Percentiles rank a stretch among this genome's conserved stretches.
Evolutionary conservation across 805 yeast genomes (phyloP).

Genomic region (Candida incommunis): DNA sequence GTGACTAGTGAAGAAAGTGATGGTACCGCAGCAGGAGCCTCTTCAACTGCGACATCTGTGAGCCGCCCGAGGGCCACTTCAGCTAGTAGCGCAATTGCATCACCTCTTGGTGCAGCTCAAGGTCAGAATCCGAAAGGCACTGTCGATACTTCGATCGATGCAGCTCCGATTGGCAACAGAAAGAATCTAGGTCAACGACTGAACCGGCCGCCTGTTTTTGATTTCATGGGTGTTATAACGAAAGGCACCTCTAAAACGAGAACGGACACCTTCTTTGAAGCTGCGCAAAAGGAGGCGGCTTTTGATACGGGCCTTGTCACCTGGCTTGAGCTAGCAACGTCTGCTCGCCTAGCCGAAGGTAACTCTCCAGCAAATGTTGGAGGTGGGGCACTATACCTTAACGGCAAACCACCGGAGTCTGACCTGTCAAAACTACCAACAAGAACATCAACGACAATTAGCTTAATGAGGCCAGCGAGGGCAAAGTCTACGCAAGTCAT

Average conservation of each 20-base stretch:
- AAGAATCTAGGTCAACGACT: too few relatives aligned
- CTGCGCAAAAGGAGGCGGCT: conserved; percentile 6
- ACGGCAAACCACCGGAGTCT: conserved; percentile 10
- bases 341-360: too few relatives aligned
- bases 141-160: too few relatives aligned
- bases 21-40: too few relatives aligned
- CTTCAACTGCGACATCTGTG: too few relatives aligned
- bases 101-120: too few relatives aligned
- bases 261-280: conserved; percentile 7
- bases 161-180: too few relatives aligned
- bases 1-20: too few relatives aligned
- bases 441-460: neutral
- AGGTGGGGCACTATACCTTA: conserved; percentile 5
- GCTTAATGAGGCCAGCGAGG: neutral
- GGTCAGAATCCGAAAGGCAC: too few relatives aligned
- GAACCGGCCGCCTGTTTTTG: conserved; percentile 13
- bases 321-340: neutral
- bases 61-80: too few relatives aligned
- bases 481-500: conserved; percentile 8
- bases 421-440: conserved; percentile 2
- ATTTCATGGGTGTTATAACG: conserved; percentile 11
- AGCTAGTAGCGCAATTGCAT: too few relatives aligned
- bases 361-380: too few relatives aligned
- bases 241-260: conserved; percentile 7
- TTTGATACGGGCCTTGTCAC: conserved; percentile 15